These are phyloP conservation scores for Coprinopsis strossmayeri DNA, from an alignment of 768 basidiomycete genomes.

Conservation along the genomic window DNA sequence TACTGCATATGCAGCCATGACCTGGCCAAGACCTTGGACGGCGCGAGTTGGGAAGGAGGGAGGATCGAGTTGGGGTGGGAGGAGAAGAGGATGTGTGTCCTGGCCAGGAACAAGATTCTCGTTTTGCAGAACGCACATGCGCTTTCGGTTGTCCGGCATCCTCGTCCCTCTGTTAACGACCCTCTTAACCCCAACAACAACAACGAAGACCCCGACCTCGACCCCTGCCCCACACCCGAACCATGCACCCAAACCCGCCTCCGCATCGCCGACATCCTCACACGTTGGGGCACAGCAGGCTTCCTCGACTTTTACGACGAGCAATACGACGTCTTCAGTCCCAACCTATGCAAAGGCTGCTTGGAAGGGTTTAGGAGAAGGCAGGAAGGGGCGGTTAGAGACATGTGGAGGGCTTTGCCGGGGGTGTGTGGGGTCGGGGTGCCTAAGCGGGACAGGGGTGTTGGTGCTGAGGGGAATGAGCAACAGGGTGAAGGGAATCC, in stretches of 20 bases:
- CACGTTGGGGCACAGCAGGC: slow-evolving; percentile 5
- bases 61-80: slow-evolving; percentile 18
- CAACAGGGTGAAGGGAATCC: no score
- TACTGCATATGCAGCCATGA: slow-evolving; percentile 33
- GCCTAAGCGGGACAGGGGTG: no score
- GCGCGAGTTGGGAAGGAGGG: slow-evolving; percentile 19
- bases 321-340: neutral
- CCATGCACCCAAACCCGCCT: slow-evolving; percentile 15
- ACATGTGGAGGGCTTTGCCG: no score
- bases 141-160: slow-evolving; percentile 1
- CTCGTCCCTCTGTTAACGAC: slow-evolving; percentile 1
- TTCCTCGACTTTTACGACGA: slow-evolving; percentile 10
- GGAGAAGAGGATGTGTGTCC: slow-evolving; percentile 23
- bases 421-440: no score
- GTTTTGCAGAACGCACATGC: slow-evolving; percentile 2
- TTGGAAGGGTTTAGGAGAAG: no score
- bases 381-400: no score
- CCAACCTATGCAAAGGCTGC: no score
- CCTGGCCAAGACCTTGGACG: slow-evolving; percentile 29
- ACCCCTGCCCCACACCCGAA: no score
- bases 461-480: no score
- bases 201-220: slow-evolving; percentile 11
- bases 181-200: slow-evolving; percentile 6
- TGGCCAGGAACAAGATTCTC: slow-evolving; percentile 18
- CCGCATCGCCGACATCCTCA: slow-evolving; percentile 17